These are phyloP conservation scores for Phlyctochytrium arcticum DNA, from an alignment of 192 early-diverging fungal genomes.

Conservation along the genomic window DNA sequence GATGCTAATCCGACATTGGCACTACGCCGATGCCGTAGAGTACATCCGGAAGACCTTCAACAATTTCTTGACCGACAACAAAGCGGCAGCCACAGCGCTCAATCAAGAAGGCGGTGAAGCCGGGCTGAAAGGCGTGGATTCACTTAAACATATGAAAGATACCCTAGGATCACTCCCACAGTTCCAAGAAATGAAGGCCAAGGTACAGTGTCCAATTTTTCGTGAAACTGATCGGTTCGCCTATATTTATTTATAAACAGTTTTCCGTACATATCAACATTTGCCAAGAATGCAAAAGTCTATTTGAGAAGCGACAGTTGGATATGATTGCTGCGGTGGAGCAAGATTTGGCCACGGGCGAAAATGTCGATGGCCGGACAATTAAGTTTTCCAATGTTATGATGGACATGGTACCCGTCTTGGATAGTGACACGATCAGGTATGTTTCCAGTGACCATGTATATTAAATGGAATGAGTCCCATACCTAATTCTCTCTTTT, in stretches of 20 bases:
- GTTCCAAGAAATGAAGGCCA: slow-evolving; percentile 77
- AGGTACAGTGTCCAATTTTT: too few relatives aligned
- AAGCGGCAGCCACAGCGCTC: slow-evolving; percentile 48
- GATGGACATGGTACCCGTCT: slow-evolving; percentile 69
- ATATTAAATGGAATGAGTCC: too few relatives aligned
- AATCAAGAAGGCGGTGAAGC: slow-evolving; percentile 12
- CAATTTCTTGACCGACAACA: slow-evolving; percentile 76
- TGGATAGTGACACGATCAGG: slow-evolving; percentile 65
- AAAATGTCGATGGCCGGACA: slow-evolving; percentile 63
- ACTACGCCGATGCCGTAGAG: slow-evolving; percentile 74
- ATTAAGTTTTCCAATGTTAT: slow-evolving; percentile 59
- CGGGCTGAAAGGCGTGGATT: slow-evolving; percentile 44
- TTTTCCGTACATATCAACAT: slow-evolving; percentile 85
- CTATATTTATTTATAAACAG: too few relatives aligned
- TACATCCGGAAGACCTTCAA: slow-evolving; percentile 71
- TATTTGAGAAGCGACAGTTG: slow-evolving; percentile 68
- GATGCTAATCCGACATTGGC: slow-evolving; percentile 68
- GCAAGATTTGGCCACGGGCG: slow-evolving; percentile 80
- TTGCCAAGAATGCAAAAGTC: slow-evolving; percentile 73
- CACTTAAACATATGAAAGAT: slow-evolving; percentile 81
- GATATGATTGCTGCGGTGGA: slow-evolving; percentile 68
- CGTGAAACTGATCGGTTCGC: too few relatives aligned
- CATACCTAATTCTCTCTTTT: not conserved
- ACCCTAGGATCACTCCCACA: slow-evolving; percentile 78
- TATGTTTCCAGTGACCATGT: too few relatives aligned